These are phyloP conservation scores for Nicotiana rustica DNA, from an alignment of 305 asterid genomes.

Conservation along the genomic window DNA sequence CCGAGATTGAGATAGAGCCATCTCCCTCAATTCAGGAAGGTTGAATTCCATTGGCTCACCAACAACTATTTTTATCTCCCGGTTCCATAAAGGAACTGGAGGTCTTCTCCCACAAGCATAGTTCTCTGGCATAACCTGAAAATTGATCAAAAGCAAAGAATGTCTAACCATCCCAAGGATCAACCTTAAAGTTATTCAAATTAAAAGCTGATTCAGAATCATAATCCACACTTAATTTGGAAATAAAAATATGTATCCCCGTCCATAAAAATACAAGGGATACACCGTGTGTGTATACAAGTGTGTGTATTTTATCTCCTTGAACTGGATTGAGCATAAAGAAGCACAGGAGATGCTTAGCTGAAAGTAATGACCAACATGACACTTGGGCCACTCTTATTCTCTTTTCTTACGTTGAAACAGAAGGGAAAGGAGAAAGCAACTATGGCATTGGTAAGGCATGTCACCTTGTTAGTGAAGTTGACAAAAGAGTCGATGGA, in stretches of 20 bases:
- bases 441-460: conserved; percentile 15
- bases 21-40: conserved; percentile 73
- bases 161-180: background rate
- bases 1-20: conserved; percentile 64
- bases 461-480: background rate
- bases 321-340: background rate
- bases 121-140: conserved; percentile 96
- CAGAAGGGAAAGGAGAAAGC: background rate
- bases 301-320: background rate
- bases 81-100: conserved; percentile 75
- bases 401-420: background rate
- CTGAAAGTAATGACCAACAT: background rate
- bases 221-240: background rate
- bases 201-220: conserved; percentile 1
- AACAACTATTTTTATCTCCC: conserved; percentile 62
- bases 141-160: conserved; percentile 4
- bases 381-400: background rate
- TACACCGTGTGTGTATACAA: background rate
- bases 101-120: conserved; percentile 79
- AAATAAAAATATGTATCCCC: background rate
- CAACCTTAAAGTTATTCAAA: background rate
- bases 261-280: background rate
- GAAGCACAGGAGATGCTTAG: background rate
- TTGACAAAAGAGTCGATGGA: background rate
- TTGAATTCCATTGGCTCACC: conserved; percentile 89